Evolutionary conservation across 805 yeast genomes (phyloP).

Genomic region (Brettanomyces custersianus): DNA sequence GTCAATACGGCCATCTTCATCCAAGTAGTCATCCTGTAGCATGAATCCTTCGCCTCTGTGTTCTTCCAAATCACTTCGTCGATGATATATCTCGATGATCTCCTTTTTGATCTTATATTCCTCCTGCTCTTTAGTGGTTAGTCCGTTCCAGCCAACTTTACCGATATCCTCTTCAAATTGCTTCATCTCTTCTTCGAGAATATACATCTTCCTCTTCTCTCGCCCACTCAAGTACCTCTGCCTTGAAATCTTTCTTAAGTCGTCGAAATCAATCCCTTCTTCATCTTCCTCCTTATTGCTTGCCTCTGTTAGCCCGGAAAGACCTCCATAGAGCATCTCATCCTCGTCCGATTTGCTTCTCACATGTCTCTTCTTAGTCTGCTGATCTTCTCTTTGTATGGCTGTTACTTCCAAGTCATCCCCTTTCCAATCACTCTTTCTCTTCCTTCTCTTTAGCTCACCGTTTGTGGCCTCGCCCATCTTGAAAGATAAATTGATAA

Average conservation of each 20-base stretch:
- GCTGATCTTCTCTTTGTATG: too few species aligned
- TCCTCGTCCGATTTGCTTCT: too few species aligned
- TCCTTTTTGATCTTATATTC: constrained; percentile 45
- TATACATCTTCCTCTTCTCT: constrained; percentile 35
- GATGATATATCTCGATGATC: constrained; percentile 34
- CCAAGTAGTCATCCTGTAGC: constrained; percentile 51
- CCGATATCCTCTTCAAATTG: constrained; percentile 41
- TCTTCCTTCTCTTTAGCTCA: constrained; percentile 13
- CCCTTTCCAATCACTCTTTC: constrained; percentile 4
- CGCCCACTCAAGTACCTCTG: constrained; percentile 38
- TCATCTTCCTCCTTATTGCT: constrained; percentile 1
- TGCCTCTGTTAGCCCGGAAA: constrained; percentile 1
- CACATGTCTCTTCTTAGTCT: too few species aligned
- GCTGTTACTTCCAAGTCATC: constrained; percentile 3
- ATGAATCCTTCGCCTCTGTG: constrained; percentile 29
- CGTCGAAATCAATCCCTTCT: constrained; percentile 12
- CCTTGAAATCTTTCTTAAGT: constrained; percentile 39
- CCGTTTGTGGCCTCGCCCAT: constrained; percentile 6
- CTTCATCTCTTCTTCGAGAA: constrained; percentile 37
- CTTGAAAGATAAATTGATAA: too few species aligned
- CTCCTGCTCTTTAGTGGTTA: constrained; percentile 39
- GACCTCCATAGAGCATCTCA: constrained; percentile 4
- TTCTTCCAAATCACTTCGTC: constrained; percentile 26
- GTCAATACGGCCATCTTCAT: constrained; percentile 44
- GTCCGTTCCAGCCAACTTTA: constrained; percentile 44